Base-by-base conservation (phyloP, 192 early-diverging fungal genomes). In the Mortierella antarctica region DNA sequence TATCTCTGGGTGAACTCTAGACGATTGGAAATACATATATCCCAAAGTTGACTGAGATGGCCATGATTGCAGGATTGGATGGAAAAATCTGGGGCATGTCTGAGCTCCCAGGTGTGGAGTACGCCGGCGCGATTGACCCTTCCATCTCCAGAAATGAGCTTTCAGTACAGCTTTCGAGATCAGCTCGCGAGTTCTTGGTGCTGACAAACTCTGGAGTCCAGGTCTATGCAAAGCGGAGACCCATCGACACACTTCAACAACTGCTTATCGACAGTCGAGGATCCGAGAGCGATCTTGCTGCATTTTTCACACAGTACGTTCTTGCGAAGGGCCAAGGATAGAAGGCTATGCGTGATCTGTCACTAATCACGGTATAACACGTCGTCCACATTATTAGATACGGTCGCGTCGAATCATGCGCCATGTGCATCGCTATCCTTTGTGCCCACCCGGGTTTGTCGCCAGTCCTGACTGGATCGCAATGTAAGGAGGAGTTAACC, bases 1-100 rank as follows among this genome's bases (percentile, higher is more conserved):
- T 68, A 54, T 54, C n/a, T 53, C 11, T 48, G 15, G 11, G 42
- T 15, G 9, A 18, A 18, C 17, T 9, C 5, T 47, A 77, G 74
- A 57, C 62, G 18, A 44, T 79, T 44, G 75, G 75, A 5, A 79
- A 49, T 49, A 65, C 62, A 1, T 79, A 71, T 50, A 79, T 79
- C 18, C 75, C 75, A 49, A 79, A 42, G 39, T 21, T 92, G 60
- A 73, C 70, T 11, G 91, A 92, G 81, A 72, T 86, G 31, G 76
- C 76, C 5, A 83, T 86, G 47, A 62, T 77, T 17, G 62, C 86
- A 44, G 84, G 85, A 12, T 71, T 96, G 17, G 91, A 94, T 59
- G 96, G 96, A 18, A 94, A 93, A 65, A 93, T 94, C 3, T 93
- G 94, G 90, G 91, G 90, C 10, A 94, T 98, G 59, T 87, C 88